Evolutionary conservation across 805 yeast species (phyloP), one percentile per base, ranked within the genome.

Genomic region (Metschnikowia gruessii): DNA sequence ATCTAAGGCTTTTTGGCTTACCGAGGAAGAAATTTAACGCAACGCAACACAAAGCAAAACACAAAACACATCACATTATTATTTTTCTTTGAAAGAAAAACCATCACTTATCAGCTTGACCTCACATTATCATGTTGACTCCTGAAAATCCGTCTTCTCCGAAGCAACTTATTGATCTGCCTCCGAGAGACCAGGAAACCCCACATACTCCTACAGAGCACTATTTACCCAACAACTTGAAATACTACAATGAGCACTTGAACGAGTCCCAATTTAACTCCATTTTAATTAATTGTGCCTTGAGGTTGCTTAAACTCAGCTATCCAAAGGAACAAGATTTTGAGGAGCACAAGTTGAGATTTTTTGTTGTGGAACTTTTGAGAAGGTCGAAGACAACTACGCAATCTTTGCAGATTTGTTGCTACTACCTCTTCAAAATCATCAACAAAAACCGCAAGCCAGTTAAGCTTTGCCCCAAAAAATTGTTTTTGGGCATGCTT

Each of bases 401-500:
- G 49, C 73, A 81, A 33, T 76, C 84, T 2, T 73, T 87, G 49
- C 88, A 83, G 55, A 75, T 85, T 36, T 77, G 89, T 4, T 69
- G 87, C 46, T 85, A 72, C 62, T 87, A 87, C 61, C 55, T 86
- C n/a, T 64, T 75, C 52, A 76, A 77, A 48, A 55, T 84, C 37
- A 56, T 68, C 41, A 62, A 62, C 48, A 42, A 54, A 19, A 45
- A 51, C 31, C 28, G 40, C 21, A 33, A 42, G 13, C 35, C 53
- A 11, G n/a, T 55, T 18, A 42, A 61, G 30, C 54, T 52, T 42
- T 82, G 86, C 57, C 83, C 89, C 7, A 81, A 86, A 55, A 79
- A 85, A 51, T 75, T 81, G 35, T 82, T 88, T 52, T 71, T 88
- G 50, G 77, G 83, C 2, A 77, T 87, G 57, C 62, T 88, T 43